Percentiles rank a stretch among this genome's conserved stretches.
These are phyloP conservation scores for Aspergillus carbonarius DNA, from an alignment of 2,329 filamentous ascomycete genomes.

Conservation along the genomic window DNA sequence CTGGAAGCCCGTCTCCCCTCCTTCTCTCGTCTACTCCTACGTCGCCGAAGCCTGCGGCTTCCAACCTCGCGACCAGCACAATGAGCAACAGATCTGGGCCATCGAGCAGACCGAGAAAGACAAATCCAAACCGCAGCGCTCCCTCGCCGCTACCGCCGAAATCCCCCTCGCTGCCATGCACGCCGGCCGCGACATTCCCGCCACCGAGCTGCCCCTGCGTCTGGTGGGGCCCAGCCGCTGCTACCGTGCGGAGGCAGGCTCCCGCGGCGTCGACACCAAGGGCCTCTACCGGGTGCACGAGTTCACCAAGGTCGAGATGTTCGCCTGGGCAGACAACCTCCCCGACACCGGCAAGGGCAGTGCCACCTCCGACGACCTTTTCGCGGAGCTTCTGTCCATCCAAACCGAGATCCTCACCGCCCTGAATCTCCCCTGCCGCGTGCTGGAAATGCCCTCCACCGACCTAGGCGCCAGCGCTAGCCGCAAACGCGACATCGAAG, in stretches of 20 bases:
- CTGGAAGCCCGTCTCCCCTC: slow-evolving; percentile 80
- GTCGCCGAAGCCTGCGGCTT: slow-evolving; percentile 91
- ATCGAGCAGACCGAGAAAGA: slow-evolving; percentile 68
- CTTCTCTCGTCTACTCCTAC: slow-evolving; percentile 87
- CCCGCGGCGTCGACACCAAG: slow-evolving; percentile 85
- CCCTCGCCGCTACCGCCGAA: slow-evolving; percentile 85
- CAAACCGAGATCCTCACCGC: slow-evolving; percentile 78
- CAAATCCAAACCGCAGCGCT: slow-evolving; percentile 65
- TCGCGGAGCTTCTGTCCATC: slow-evolving; percentile 81
- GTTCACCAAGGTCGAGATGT: slow-evolving; percentile 98
- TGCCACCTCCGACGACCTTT: slow-evolving; percentile 52
- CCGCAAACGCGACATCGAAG: slow-evolving; percentile 90
- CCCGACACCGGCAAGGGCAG: slow-evolving; percentile 32
- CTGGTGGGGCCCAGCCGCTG: slow-evolving; percentile 84
- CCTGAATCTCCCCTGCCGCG: slow-evolving; percentile 78
- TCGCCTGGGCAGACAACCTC: slow-evolving; percentile 75
- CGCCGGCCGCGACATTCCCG: slow-evolving; percentile 68
- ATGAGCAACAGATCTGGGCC: slow-evolving; percentile 87
- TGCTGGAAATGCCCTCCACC: slow-evolving; percentile 86
- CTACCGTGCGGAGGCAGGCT: slow-evolving; percentile 92
- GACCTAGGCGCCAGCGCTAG: slow-evolving; percentile 87
- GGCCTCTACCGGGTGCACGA: slow-evolving; percentile 96
- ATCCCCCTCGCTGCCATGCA: slow-evolving; percentile 92
- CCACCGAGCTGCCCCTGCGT: slow-evolving; percentile 69
- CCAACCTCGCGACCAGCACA: slow-evolving; percentile 84